Percentiles rank a stretch among this genome's conserved stretches.
Conservation (phyloP, 139 green algal genomes). For the Cymbomonas tetramitiformis region DNA sequence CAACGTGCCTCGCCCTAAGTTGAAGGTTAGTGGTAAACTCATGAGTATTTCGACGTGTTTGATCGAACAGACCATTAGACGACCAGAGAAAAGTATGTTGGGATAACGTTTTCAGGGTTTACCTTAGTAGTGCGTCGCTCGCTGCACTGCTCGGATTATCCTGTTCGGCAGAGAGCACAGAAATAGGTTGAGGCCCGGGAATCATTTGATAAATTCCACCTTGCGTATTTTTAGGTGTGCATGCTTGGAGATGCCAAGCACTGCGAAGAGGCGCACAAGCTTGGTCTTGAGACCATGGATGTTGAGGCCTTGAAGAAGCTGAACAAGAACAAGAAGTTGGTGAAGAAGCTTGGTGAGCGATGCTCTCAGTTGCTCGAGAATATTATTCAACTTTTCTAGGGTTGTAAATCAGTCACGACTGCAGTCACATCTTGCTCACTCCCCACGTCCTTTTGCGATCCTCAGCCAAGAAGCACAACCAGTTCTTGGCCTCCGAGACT, state of each 20-base stretch:
- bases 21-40: too few species aligned
- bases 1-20: constrained; percentile 77
- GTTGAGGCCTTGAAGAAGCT: constrained; percentile 98
- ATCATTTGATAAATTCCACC: too few species aligned
- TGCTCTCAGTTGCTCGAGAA: not conserved
- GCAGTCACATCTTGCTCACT: constrained; percentile 14
- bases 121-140: too few species aligned
- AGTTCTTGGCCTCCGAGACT: constrained; percentile 89
- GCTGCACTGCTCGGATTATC: too few species aligned
- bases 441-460: too few species aligned
- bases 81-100: too few species aligned
- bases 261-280: constrained; percentile 74
- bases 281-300: constrained; percentile 74
- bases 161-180: too few species aligned
- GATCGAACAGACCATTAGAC: too few species aligned
- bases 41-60: too few species aligned
- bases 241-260: constrained; percentile 96
- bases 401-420: not conserved
- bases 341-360: constrained; percentile 99
- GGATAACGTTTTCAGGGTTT: too few species aligned
- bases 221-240: too few species aligned
- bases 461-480: constrained; percentile 93
- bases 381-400: not conserved
- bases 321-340: constrained; percentile 99
- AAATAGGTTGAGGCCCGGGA: too few species aligned